phyloP scores from a whole-genome alignment of 495 filamentous ascomycete species.

The Penicillium fimorum region DNA sequence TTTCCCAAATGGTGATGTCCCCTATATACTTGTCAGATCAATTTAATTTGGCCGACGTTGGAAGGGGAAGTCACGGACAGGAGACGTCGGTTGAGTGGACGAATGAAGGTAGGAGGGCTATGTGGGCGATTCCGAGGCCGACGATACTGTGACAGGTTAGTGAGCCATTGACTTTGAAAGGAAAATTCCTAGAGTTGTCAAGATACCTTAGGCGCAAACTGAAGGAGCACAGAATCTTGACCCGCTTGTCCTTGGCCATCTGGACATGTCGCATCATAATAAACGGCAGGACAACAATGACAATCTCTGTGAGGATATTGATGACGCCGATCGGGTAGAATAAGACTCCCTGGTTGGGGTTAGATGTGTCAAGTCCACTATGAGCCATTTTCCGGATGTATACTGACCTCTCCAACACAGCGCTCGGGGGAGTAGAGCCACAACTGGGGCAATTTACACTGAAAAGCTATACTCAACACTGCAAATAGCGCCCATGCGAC shows the following conservation, averaged over 20 bases:
- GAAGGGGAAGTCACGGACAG: slow-evolving; percentile 16
- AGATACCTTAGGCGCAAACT: slow-evolving; percentile 20
- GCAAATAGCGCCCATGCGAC: slow-evolving; percentile 24
- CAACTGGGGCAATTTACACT: slow-evolving; percentile 23
- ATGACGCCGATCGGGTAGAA: slow-evolving; percentile 24
- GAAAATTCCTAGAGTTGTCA: neutral
- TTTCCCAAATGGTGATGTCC: slow-evolving; percentile 15
- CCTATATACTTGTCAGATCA: slow-evolving; percentile 17
- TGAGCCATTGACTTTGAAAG: neutral
- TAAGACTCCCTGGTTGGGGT: slow-evolving; percentile 14
- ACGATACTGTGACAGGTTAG: slow-evolving; percentile 17
- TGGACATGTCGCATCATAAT: slow-evolving; percentile 31
- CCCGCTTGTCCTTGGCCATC: slow-evolving; percentile 19
- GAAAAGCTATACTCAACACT: slow-evolving; percentile 25
- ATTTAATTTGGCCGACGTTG: neutral
- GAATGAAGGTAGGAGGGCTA: slow-evolving; percentile 24
- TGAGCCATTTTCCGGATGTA: neutral
- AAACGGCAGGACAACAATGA: slow-evolving; percentile 21
- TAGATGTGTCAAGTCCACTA: neutral
- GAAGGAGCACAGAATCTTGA: slow-evolving; percentile 29
- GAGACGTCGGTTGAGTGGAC: slow-evolving; percentile 21
- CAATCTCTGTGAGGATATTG: slow-evolving; percentile 27
- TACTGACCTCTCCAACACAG: slow-evolving; percentile 23
- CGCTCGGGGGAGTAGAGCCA: slow-evolving; percentile 28
- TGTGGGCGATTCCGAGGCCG: slow-evolving; percentile 21